Evolutionary conservation across 1,284 basidiomycete species (phyloP), one percentile per base, ranked within the genome.

Genomic region (Cutaneotrichosporon mucoides): DNA sequence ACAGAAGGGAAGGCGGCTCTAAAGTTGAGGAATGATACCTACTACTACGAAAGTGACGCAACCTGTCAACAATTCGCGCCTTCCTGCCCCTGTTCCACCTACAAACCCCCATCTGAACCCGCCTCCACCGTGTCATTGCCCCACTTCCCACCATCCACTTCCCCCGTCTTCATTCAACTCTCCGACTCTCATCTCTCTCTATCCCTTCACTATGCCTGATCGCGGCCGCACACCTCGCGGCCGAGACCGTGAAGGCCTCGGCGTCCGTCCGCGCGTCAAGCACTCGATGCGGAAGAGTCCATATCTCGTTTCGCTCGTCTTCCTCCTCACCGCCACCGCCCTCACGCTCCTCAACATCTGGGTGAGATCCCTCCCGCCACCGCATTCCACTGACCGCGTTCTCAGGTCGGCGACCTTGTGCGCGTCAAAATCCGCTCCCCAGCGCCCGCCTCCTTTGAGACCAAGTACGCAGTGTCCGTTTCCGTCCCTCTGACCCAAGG

Each of bases 321-420:
- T 76, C 64, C 65, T 78, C 15, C 66, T 77, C 11, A 68, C 68
- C 4, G 73, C 77, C 3, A 74, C 75, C 5, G 66, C 70, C 9
- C 62, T 77, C 13, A 76, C 76, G 0, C 54, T 79, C 8, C 57
- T 77, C 9, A 74, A 76, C 56, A 76, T 77, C 57, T 70, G 75
- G 49, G 74, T 75, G 57, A 55, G 74, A 61, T 8, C 41, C 24
- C 24, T 24, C 3, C 8, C 15, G 42, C 5, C 34, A 16, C 15
- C 6, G 12, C 37, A 24, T 34, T n/a, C 6, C 24, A 47, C 58
- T 61, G 52, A 44, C 54, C 6, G 24, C 24, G 24, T 24, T 24
- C 24, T 15, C 49, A 76, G 73, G 62, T 73, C 4, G 66, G 73
- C 16, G 70, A 75, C 53, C 59, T 77, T 38, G 70, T 79, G 42